A percentile compares a stretch with the other conserved stretches of the same genome.
Evolutionary conservation across 1,139 yeast species (phyloP).

Genomic region (Lodderomyces metapsilosis): DNA sequence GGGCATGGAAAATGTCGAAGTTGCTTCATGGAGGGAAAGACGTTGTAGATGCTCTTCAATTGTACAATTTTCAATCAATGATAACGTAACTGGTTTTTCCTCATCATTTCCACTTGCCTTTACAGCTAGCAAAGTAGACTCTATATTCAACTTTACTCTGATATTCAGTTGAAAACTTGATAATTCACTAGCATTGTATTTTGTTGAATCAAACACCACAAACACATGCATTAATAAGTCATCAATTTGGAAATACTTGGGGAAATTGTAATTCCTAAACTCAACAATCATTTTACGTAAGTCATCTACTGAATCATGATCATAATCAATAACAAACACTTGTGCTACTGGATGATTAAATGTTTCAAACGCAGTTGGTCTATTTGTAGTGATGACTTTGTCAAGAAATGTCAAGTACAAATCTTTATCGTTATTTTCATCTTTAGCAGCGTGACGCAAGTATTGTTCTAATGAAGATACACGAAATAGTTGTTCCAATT

Average conservation of each 20-base stretch:
- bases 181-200: slow-evolving; percentile 22
- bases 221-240: slow-evolving; percentile 53
- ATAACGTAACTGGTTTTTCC: slow-evolving; percentile 16
- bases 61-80: slow-evolving; percentile 41
- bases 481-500: slow-evolving; percentile 35
- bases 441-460: slow-evolving; percentile 21
- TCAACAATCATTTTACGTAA: slow-evolving; percentile 39
- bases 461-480: slow-evolving; percentile 39
- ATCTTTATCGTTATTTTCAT: slow-evolving; percentile 16
- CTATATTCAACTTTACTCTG: slow-evolving; percentile 24
- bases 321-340: slow-evolving; percentile 58
- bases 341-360: slow-evolving; percentile 89
- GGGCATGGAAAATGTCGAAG: slow-evolving; percentile 27
- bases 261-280: slow-evolving; percentile 47
- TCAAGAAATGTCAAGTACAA: slow-evolving; percentile 62
- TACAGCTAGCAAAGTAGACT: slow-evolving; percentile 31
- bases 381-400: slow-evolving; percentile 58
- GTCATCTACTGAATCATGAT: slow-evolving; percentile 48
- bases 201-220: slow-evolving; percentile 33
- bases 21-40: slow-evolving; percentile 26
- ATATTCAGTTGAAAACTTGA: slow-evolving; percentile 33
- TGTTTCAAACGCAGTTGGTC: slow-evolving; percentile 78
- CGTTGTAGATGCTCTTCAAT: slow-evolving; percentile 55
- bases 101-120: slow-evolving; percentile 5
- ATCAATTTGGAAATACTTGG: slow-evolving; percentile 57